Percentiles rank a stretch among this genome's conserved stretches.
These are phyloP conservation scores for Pharnaceum exiguum DNA, from an alignment of 148 eudicot genomes.

Conservation along the genomic window DNA sequence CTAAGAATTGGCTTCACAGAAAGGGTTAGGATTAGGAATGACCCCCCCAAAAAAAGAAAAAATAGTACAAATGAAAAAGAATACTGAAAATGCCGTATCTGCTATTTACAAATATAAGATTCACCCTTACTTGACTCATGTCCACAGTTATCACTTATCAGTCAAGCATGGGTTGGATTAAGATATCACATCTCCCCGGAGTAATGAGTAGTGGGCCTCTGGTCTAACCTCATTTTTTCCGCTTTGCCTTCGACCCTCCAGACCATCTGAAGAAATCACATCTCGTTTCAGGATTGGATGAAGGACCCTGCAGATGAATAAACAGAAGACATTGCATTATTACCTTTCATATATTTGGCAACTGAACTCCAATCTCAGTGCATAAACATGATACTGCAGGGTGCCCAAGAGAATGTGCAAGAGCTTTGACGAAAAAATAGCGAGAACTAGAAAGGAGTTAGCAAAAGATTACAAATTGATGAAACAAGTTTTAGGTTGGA, in stretches of 20 bases:
- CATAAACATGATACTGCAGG: no score
- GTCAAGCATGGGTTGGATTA: neutral
- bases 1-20: neutral
- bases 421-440: no score
- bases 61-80: neutral
- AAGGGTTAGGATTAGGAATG: neutral
- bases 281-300: constrained; percentile 92
- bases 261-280: constrained; percentile 96
- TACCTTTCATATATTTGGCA: neutral
- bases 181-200: neutral
- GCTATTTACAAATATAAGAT: neutral
- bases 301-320: constrained; percentile 66
- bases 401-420: no score
- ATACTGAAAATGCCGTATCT: neutral
- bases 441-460: no score
- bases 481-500: no score
- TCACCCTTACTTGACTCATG: neutral
- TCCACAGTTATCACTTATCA: neutral
- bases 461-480: no score
- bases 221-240: constrained; percentile 14
- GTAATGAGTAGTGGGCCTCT: neutral
- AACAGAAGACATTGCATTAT: neutral
- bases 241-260: constrained; percentile 49
- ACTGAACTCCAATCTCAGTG: no score
- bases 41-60: neutral